Percentiles rank a stretch among this genome's conserved stretches.
Evolutionary conservation across 306 rosid species (phyloP).

Genomic region (Abrus precatorius): DNA sequence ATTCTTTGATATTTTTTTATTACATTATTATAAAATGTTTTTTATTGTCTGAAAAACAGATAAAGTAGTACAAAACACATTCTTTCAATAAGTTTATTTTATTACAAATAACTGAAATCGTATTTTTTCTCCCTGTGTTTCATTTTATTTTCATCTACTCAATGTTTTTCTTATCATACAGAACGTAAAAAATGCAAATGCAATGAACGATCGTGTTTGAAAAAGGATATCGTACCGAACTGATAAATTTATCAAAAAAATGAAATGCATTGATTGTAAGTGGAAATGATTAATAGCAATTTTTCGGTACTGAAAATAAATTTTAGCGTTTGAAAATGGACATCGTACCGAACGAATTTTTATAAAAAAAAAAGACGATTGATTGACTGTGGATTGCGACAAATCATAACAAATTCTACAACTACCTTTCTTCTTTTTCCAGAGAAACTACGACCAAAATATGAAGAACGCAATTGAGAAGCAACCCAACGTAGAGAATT

Average conservation of each 20-base stretch:
- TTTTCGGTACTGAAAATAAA: not conserved
- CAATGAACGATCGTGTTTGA: not conserved
- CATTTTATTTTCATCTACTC: not conserved
- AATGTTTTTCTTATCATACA: not conserved
- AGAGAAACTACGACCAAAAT: not conserved
- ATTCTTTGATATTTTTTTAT: no score
- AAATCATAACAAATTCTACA: not conserved
- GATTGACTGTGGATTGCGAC: not conserved
- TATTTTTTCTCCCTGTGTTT: not conserved
- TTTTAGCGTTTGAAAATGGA: not conserved
- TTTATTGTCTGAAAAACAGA: not conserved
- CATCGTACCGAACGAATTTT: not conserved
- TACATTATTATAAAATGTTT: no score
- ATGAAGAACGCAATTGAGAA: not conserved
- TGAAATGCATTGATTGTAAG: not conserved
- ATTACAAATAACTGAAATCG: not conserved
- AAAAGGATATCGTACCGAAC: constrained; percentile 34
- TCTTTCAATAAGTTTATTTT: not conserved
- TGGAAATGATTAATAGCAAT: not conserved
- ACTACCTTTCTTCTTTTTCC: no score
- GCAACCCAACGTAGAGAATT: not conserved
- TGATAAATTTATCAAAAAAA: not conserved
- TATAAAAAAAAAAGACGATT: not conserved
- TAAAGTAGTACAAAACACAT: no score
- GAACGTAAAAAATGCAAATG: not conserved